Evolutionary conservation across 2,329 filamentous ascomycete species (phyloP).

Genomic region (Stromatinia cepivora): DNA sequence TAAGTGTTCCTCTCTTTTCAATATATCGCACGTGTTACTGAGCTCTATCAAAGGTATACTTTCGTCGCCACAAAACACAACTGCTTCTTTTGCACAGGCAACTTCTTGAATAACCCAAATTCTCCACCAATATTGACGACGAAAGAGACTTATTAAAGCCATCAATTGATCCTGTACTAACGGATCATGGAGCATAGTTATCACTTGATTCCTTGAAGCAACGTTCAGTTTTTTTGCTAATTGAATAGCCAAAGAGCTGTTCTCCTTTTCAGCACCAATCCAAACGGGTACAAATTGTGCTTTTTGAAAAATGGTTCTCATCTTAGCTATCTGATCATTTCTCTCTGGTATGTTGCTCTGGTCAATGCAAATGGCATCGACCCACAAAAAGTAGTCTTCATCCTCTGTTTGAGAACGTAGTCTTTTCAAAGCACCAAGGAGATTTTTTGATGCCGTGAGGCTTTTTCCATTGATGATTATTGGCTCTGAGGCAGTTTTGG

Average conservation of each 20-base stretch:
- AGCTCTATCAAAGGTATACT: conserved; percentile 44
- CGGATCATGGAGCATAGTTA: conserved; percentile 25
- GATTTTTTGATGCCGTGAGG: conserved; percentile 29
- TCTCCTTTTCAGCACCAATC: conserved; percentile 27
- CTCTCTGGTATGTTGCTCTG: conserved; percentile 32
- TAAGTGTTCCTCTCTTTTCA: conserved; percentile 26
- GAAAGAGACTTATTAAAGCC: conserved; percentile 43
- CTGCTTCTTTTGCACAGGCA: conserved; percentile 41
- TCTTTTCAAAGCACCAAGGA: conserved; percentile 31
- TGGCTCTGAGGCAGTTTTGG: background rate
- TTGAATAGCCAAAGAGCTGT: conserved; percentile 26
- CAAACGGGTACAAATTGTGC: conserved; percentile 33
- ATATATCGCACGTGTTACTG: conserved; percentile 31
- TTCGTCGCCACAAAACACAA: conserved; percentile 44
- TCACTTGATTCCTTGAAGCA: conserved; percentile 25
- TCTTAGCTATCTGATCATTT: conserved; percentile 31
- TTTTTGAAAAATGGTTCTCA: conserved; percentile 34
- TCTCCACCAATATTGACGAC: conserved; percentile 45
- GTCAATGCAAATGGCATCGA: conserved; percentile 37
- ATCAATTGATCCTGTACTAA: conserved; percentile 32
- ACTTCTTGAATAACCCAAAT: conserved; percentile 49
- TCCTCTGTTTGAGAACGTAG: conserved; percentile 27
- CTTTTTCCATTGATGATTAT: conserved; percentile 27
- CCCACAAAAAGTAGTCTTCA: conserved; percentile 30
- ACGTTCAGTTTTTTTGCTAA: conserved; percentile 30